phyloP scores from a whole-genome alignment of 768 basidiomycete species.

The Tulasnella sp. region DNA sequence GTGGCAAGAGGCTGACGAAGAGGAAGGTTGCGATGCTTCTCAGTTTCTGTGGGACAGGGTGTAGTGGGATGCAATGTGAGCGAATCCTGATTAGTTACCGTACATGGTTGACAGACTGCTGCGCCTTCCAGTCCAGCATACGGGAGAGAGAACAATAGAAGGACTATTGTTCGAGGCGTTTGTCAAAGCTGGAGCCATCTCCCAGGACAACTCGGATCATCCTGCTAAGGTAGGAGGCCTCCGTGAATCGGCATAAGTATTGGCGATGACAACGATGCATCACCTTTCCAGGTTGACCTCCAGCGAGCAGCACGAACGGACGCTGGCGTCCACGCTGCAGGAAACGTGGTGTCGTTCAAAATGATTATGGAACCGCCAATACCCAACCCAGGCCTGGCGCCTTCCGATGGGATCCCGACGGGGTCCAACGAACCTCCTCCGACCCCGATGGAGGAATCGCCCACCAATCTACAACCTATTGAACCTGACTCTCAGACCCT shows the following conservation, averaged over 20 bases:
- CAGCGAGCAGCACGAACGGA: slow-evolving; percentile 93
- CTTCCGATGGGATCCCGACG: slow-evolving; percentile 52
- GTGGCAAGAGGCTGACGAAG: slow-evolving; percentile 58
- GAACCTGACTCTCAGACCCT: background rate
- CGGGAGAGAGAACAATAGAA: slow-evolving; percentile 80
- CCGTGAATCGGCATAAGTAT: background rate
- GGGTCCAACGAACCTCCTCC: background rate
- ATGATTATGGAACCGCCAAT: slow-evolving; percentile 79
- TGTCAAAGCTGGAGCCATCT: slow-evolving; percentile 90
- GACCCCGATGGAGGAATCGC: background rate
- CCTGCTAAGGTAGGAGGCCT: slow-evolving; percentile 70
- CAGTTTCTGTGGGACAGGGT: slow-evolving; percentile 91
- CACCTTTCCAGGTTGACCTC: slow-evolving; percentile 66
- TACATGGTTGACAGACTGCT: slow-evolving; percentile 20
- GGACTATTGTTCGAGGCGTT: slow-evolving; percentile 86
- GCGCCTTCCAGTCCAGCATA: slow-evolving; percentile 50
- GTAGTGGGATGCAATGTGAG: slow-evolving; percentile 97
- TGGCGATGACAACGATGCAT: background rate
- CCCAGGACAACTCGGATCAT: slow-evolving; percentile 89
- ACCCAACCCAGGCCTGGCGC: slow-evolving; percentile 43
- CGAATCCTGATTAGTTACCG: background rate
- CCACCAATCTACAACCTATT: background rate
- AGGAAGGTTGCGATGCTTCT: slow-evolving; percentile 80
- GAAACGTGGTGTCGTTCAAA: slow-evolving; percentile 91
- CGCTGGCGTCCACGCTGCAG: slow-evolving; percentile 95